Evolutionary conservation across 805 yeast species (phyloP).

Genomic region (Yueomyces sp.): DNA sequence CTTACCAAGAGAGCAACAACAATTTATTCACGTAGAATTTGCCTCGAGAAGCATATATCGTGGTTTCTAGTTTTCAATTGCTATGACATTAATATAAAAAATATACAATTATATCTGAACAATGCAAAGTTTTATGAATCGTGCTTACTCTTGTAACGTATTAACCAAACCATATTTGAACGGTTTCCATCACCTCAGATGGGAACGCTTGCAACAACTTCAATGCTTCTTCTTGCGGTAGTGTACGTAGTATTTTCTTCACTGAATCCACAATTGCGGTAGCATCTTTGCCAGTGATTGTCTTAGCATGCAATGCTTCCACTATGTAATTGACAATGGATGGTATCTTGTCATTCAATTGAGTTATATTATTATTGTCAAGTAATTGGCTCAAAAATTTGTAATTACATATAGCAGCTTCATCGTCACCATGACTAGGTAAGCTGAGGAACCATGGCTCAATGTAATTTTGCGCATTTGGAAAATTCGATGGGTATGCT

Average conservation of each 20-base stretch:
- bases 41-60: too few species aligned
- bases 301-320: conserved; percentile 56
- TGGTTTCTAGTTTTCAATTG: too few species aligned
- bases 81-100: too few species aligned
- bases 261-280: conserved; percentile 47
- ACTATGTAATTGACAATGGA: conserved; percentile 55
- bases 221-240: conserved; percentile 63
- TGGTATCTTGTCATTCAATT: conserved; percentile 38
- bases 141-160: too few species aligned
- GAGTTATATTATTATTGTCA: conserved; percentile 48
- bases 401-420: conserved; percentile 79
- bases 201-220: conserved; percentile 49
- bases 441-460: conserved; percentile 69
- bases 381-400: conserved; percentile 61
- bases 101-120: too few species aligned
- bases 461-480: conserved; percentile 49
- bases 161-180: conserved; percentile 40
- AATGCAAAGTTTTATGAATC: too few species aligned
- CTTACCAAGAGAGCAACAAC: too few species aligned
- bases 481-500: conserved; percentile 38
- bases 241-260: conserved; percentile 45
- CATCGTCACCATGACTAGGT: conserved; percentile 74
- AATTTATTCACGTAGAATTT: too few species aligned
- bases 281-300: conserved; percentile 62
- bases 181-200: conserved; percentile 43